A percentile compares a stretch with the other conserved stretches of the same genome.
These are phyloP conservation scores for Eugenia klotzschiana DNA, from an alignment of 441 rosid genomes.

Conservation along the genomic window DNA sequence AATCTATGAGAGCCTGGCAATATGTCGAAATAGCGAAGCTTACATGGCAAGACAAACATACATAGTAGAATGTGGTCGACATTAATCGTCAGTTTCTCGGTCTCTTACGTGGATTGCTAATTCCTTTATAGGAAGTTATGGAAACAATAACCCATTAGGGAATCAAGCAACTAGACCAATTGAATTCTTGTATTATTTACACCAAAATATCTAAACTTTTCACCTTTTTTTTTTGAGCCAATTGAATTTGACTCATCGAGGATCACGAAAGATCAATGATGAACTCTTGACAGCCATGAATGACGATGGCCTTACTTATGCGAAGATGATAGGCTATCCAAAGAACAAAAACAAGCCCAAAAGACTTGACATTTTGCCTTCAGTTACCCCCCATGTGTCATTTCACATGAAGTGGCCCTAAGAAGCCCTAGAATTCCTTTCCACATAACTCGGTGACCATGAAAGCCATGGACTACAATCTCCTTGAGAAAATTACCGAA, in stretches of 20 bases:
- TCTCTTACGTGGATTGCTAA: neutral
- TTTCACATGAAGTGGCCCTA: too few species aligned
- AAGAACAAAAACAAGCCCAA: neutral
- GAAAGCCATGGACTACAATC: too few species aligned
- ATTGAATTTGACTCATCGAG: neutral
- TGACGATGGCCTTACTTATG: neutral
- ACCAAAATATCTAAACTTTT: neutral
- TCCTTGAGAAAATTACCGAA: too few species aligned
- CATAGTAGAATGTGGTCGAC: neutral
- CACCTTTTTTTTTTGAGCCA: neutral
- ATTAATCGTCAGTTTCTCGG: neutral
- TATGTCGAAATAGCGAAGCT: neutral
- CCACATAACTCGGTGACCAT: too few species aligned
- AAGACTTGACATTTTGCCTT: neutral
- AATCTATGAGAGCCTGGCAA: neutral
- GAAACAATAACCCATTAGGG: neutral
- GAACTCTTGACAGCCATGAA: neutral
- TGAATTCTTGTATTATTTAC: neutral
- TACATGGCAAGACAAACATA: neutral
- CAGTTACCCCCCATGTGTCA: too few species aligned
- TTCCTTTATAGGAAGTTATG: neutral
- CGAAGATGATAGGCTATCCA: neutral
- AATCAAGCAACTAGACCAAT: neutral
- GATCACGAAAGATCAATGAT: too few species aligned
- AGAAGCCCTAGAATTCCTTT: too few species aligned